A percentile compares a stretch with the other conserved stretches of the same genome.
Evolutionary conservation across 2,329 filamentous ascomycete genomes (phyloP).

Genomic region (Aplosporella prunicola): DNA sequence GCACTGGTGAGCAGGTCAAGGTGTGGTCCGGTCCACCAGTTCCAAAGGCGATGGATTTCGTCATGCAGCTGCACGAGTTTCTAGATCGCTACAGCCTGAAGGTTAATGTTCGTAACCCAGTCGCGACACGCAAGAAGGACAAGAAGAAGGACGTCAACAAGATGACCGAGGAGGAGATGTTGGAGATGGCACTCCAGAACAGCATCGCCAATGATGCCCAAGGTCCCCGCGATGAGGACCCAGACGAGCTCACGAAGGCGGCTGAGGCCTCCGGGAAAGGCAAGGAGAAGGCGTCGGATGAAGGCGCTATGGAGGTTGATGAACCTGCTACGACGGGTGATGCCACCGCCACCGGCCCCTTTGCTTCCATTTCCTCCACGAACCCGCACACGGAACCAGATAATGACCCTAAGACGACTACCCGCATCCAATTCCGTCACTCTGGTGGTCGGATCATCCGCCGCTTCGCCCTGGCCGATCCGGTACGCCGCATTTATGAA

Average conservation of each 20-base stretch:
- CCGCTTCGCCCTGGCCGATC: conserved; percentile 68
- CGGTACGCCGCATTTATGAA: conserved; percentile 79
- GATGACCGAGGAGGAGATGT: conserved; percentile 96
- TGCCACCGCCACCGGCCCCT: conserved; percentile 39
- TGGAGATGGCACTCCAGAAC: conserved; percentile 86
- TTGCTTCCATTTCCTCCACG: conserved; percentile 61
- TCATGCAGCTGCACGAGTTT: conserved; percentile 88
- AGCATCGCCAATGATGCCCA: conserved; percentile 56
- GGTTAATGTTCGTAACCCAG: conserved; percentile 82
- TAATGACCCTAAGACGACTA: conserved; percentile 60
- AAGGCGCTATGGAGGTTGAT: conserved; percentile 21
- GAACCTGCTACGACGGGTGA: conserved; percentile 19
- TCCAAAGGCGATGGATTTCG: conserved; percentile 66
- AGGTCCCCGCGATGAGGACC: conserved; percentile 58
- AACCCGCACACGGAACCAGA: conserved; percentile 71
- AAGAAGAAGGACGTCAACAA: conserved; percentile 65
- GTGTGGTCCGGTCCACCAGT: conserved; percentile 83
- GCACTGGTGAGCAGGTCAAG: conserved; percentile 95
- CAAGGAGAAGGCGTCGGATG: conserved; percentile 37
- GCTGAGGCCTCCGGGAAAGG: conserved; percentile 41
- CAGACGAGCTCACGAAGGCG: conserved; percentile 76
- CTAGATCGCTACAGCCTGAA: conserved; percentile 93
- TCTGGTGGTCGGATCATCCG: conserved; percentile 77
- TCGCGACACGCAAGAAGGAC: conserved; percentile 67
- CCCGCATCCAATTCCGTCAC: conserved; percentile 87